Conservation (phyloP, 306 rosid genomes). For the Cotoneaster glaucophyllus region DNA sequence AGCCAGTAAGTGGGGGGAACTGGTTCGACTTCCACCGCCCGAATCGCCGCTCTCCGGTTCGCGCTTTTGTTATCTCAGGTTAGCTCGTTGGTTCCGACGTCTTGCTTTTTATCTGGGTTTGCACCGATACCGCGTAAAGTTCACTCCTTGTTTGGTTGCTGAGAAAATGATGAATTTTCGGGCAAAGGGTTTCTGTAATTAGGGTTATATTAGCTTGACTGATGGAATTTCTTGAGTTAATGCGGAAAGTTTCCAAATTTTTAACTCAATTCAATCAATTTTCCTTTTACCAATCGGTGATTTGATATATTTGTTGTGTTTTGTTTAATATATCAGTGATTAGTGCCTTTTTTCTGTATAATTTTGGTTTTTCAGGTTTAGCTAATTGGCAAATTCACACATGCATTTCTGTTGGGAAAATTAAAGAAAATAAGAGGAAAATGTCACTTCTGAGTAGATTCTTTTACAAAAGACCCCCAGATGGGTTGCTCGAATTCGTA, state of each 20-base stretch:
- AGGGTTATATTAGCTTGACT: not conserved
- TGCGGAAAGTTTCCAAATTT: not conserved
- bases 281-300: too few species aligned
- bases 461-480: constrained; percentile 92
- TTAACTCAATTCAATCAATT: too few species aligned
- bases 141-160: not conserved
- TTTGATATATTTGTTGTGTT: too few species aligned
- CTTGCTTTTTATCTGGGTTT: not conserved
- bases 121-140: not conserved
- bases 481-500: constrained; percentile 86
- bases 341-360: not conserved
- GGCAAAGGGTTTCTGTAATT: not conserved
- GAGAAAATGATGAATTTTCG: not conserved
- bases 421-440: not conserved
- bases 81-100: not conserved
- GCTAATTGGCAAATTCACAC: constrained; percentile 6
- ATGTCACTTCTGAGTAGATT: constrained; percentile 95
- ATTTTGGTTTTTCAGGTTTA: constrained; percentile 13
- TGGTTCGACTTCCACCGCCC: not conserved
- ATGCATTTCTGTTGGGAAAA: not conserved
- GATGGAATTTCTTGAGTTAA: not conserved
- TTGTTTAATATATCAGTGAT: not conserved
- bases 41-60: not conserved
- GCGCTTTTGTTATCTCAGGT: not conserved
- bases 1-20: too few species aligned